Percentiles rank a stretch among this genome's conserved stretches.
These are phyloP conservation scores for Dictyostelium capitatum DNA, from an alignment of 78 protist species.

Conservation along the genomic window DNA sequence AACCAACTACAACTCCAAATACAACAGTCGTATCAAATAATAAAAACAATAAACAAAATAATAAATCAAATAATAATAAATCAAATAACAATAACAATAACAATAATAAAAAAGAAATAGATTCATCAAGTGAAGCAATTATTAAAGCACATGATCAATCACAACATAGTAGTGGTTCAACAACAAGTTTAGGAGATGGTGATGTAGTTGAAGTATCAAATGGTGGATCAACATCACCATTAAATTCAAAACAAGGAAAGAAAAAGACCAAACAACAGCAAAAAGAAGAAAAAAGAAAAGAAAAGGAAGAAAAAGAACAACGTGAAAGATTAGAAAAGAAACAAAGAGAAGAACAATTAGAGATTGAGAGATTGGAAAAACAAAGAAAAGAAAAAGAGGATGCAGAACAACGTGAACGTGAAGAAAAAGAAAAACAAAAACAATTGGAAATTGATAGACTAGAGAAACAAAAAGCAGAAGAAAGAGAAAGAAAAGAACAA, in stretches of 20 bases:
- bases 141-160: neutral
- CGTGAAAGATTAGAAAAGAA: constrained; percentile 15
- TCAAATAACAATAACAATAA: neutral
- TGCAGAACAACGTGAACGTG: constrained; percentile 33
- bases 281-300: constrained; percentile 61
- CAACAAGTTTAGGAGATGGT: neutral
- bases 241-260: constrained; percentile 8
- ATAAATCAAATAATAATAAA: neutral
- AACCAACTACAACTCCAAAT: neutral
- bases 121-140: neutral
- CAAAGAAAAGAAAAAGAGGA: constrained; percentile 27
- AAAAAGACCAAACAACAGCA: constrained; percentile 24
- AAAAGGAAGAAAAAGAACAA: constrained; percentile 61
- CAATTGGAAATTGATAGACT: constrained; percentile 14
- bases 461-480: constrained; percentile 19
- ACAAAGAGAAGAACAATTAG: constrained; percentile 18
- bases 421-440: constrained; percentile 36
- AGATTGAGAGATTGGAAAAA: constrained; percentile 17
- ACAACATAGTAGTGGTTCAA: neutral
- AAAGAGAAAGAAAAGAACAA: constrained; percentile 38
- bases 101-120: neutral
- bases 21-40: neutral
- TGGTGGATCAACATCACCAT: neutral
- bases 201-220: neutral
- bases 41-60: neutral